Conservation (phyloP, 108 stramenopile genomes). For the Skeletonema tropicum region DNA sequence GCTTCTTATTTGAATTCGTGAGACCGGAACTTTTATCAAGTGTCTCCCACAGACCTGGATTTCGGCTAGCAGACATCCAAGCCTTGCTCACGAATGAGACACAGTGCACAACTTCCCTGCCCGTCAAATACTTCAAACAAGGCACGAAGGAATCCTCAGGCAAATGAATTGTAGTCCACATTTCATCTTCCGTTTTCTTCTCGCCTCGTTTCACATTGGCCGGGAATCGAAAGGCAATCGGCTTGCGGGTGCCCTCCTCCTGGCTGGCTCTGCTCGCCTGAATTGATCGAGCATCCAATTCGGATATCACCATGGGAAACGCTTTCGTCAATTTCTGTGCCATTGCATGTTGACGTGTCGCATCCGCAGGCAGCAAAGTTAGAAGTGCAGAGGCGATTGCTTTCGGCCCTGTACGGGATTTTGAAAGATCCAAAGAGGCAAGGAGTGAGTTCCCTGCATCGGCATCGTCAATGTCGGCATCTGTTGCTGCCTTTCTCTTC, state of each 20-base stretch:
- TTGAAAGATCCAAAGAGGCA: slow-evolving; percentile 9
- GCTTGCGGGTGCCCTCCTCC: slow-evolving; percentile 2
- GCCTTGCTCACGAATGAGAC: slow-evolving; percentile 17
- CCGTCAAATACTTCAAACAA: slow-evolving; percentile 10
- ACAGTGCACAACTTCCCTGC: slow-evolving; percentile 9
- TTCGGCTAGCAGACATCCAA: slow-evolving; percentile 22
- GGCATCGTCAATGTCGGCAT: background rate
- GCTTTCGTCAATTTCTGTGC: slow-evolving; percentile 24
- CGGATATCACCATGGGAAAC: slow-evolving; percentile 22
- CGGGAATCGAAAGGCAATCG: slow-evolving; percentile 32
- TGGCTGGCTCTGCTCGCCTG: slow-evolving; percentile 11
- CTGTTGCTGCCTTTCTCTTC: too few species aligned
- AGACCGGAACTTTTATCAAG: slow-evolving; percentile 20
- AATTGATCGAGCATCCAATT: slow-evolving; percentile 22
- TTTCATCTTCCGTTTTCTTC: background rate
- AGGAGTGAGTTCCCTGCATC: too few species aligned
- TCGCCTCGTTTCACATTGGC: background rate
- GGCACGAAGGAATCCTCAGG: slow-evolving; percentile 25
- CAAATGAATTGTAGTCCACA: slow-evolving; percentile 7
- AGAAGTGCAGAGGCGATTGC: slow-evolving; percentile 9
- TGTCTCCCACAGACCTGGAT: slow-evolving; percentile 17
- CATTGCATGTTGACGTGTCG: slow-evolving; percentile 17
- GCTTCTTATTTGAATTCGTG: slow-evolving; percentile 6
- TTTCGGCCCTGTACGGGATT: background rate
- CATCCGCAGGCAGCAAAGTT: slow-evolving; percentile 13